A percentile compares a stretch with the other conserved stretches of the same genome.
Conservation (phyloP, 768 basidiomycete genomes). For the Paxillus rubicundulus region DNA sequence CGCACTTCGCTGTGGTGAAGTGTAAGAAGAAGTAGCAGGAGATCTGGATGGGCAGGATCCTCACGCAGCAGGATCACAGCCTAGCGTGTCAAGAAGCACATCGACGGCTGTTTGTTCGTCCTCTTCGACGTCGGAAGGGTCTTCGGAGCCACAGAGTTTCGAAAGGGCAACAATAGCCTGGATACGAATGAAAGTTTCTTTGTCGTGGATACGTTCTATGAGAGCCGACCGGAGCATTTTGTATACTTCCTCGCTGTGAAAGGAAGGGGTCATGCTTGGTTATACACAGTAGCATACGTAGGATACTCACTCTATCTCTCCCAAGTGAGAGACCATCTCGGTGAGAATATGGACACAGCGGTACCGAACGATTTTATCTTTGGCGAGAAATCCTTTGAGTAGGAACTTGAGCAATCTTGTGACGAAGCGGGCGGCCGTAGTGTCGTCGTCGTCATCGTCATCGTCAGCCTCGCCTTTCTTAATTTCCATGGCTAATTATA, state of each 20-base stretch:
- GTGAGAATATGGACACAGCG: constrained; percentile 75
- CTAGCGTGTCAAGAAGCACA: constrained; percentile 63
- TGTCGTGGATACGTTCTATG: constrained; percentile 74
- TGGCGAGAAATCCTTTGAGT: constrained; percentile 74
- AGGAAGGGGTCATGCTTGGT: neutral
- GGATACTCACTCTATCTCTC: constrained; percentile 76
- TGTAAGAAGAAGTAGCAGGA: neutral
- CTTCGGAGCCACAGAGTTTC: constrained; percentile 72
- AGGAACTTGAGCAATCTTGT: constrained; percentile 67
- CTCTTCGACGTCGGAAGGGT: constrained; percentile 51
- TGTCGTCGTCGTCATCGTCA: constrained; percentile 64
- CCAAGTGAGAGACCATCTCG: constrained; percentile 76
- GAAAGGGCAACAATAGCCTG: constrained; percentile 80
- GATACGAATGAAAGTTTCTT: constrained; percentile 70
- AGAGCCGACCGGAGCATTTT: constrained; percentile 56
- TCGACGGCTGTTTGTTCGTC: constrained; percentile 48
- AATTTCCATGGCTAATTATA: constrained; percentile 35
- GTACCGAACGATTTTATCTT: constrained; percentile 85
- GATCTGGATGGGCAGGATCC: constrained; percentile 27
- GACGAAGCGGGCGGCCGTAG: constrained; percentile 66
- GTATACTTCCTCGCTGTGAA: constrained; percentile 73
- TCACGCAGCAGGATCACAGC: constrained; percentile 74
- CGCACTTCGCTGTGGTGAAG: constrained; percentile 75
- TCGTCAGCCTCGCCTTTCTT: constrained; percentile 40
- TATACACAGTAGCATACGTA: neutral